These are phyloP conservation scores for Candida easanensis DNA, from an alignment of 805 yeast genomes.

Conservation along the genomic window DNA sequence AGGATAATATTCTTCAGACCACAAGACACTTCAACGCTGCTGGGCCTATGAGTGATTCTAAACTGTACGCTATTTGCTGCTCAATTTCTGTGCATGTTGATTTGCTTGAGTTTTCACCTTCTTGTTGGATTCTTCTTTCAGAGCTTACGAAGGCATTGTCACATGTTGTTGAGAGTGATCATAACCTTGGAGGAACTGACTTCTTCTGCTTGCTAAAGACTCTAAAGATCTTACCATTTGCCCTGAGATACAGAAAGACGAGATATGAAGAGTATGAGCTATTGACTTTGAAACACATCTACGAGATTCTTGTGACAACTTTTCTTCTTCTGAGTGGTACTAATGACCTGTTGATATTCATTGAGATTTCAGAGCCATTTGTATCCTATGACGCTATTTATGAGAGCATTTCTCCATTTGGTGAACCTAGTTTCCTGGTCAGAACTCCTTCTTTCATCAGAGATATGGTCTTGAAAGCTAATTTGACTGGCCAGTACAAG, in stretches of 20 bases:
- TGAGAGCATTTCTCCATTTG: slow-evolving; percentile 7
- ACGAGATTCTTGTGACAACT: slow-evolving; percentile 7
- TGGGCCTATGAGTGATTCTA: slow-evolving; percentile 16
- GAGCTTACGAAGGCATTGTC: slow-evolving; percentile 13
- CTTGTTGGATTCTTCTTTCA: slow-evolving; percentile 20
- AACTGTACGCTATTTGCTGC: slow-evolving; percentile 20
- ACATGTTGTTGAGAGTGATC: slow-evolving; percentile 12
- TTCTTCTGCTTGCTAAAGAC: slow-evolving; percentile 18
- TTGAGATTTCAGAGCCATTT: slow-evolving; percentile 13
- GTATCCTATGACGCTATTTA: slow-evolving; percentile 10
- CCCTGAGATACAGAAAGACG: slow-evolving; percentile 16
- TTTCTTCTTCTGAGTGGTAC: slow-evolving; percentile 19
- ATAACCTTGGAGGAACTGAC: slow-evolving; percentile 16
- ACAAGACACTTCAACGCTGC: slow-evolving; percentile 7
- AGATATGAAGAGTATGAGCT: slow-evolving; percentile 17
- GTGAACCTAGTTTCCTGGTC: slow-evolving; percentile 14
- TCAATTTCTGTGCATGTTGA: slow-evolving; percentile 21
- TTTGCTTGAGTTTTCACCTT: slow-evolving; percentile 7
- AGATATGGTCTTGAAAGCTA: slow-evolving; percentile 16
- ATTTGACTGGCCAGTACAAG: slow-evolving; percentile 11
- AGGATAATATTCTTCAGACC: slow-evolving; percentile 7
- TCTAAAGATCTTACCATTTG: slow-evolving; percentile 15
- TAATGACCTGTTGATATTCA: slow-evolving; percentile 13
- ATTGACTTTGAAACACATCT: slow-evolving; percentile 14
- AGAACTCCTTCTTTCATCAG: slow-evolving; percentile 17